A percentile compares a stretch with the other conserved stretches of the same genome.
phyloP scores from a whole-genome alignment of 2,329 filamentous ascomycete genomes.

The Nectriaceae sp. region DNA sequence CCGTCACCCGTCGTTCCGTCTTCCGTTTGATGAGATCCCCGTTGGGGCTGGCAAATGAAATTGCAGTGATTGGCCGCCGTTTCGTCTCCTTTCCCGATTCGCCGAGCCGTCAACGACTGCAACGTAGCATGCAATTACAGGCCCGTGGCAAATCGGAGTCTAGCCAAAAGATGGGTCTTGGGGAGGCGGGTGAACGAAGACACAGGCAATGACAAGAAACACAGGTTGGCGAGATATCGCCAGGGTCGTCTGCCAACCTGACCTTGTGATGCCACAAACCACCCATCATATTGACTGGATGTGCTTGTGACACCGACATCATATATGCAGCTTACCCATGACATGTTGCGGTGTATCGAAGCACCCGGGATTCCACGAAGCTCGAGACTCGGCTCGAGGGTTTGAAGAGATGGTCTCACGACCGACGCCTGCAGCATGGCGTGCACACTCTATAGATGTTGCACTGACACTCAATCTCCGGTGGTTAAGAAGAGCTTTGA shows the following conservation, averaged over 20 bases:
- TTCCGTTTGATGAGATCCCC: background rate
- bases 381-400: too few relatives aligned
- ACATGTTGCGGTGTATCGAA: background rate
- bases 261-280: background rate
- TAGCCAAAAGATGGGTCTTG: too few relatives aligned
- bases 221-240: background rate
- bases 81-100: constrained; percentile 14
- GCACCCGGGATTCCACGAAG: too few relatives aligned
- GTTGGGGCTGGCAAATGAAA: constrained; percentile 10
- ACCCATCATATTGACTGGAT: background rate
- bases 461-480: background rate
- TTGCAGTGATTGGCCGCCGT: constrained; percentile 13
- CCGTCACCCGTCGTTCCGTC: background rate
- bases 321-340: background rate
- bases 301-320: background rate
- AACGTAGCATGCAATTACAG: constrained; percentile 24
- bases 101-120: constrained; percentile 17
- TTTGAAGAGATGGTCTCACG: too few relatives aligned
- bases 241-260: background rate
- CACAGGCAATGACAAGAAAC: background rate
- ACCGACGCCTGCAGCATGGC: too few relatives aligned
- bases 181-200: background rate
- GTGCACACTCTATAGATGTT: background rate
- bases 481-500: background rate
- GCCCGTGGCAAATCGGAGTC: constrained; percentile 23